These are phyloP conservation scores for Alternaria consortialis DNA, from an alignment of 2,329 filamentous ascomycete genomes.

Conservation along the genomic window DNA sequence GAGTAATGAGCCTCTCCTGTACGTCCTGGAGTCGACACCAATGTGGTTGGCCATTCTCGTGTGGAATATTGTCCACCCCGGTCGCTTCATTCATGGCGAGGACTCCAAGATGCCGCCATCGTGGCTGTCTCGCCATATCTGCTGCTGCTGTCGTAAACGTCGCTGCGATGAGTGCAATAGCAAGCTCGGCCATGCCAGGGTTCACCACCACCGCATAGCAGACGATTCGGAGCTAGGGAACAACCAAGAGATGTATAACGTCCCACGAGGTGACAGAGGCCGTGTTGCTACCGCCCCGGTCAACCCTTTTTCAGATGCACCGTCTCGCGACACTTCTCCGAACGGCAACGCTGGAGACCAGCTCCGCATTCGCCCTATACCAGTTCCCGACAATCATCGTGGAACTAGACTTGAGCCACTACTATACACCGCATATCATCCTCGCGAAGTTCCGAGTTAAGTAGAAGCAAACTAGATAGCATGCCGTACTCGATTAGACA, in stretches of 20 bases:
- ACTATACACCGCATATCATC: too few species aligned
- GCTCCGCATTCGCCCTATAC: too few species aligned
- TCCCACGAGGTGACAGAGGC: neutral
- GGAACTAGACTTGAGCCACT: too few species aligned
- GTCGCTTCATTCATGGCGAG: constrained; percentile 23
- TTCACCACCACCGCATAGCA: constrained; percentile 16
- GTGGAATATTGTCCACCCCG: constrained; percentile 25
- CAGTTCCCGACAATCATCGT: too few species aligned
- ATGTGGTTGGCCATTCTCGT: constrained; percentile 58
- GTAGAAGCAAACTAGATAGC: too few species aligned
- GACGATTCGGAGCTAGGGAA: constrained; percentile 14
- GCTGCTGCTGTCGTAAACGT: constrained; percentile 27
- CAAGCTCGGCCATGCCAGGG: constrained; percentile 21
- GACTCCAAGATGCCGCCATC: constrained; percentile 30
- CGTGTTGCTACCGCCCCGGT: constrained; percentile 5
- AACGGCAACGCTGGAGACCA: neutral
- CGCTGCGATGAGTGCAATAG: constrained; percentile 27
- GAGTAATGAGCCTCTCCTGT: constrained; percentile 62
- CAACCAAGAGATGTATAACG: constrained; percentile 15
- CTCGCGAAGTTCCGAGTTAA: too few species aligned
- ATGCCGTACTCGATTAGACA: too few species aligned
- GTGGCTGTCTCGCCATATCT: constrained; percentile 29
- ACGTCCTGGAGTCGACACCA: constrained; percentile 62
- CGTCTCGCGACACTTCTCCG: constrained; percentile 10
- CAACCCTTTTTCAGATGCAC: constrained; percentile 10